Percentiles rank a stretch among this genome's conserved stretches.
These are phyloP conservation scores for Naganishia antarctica DNA, from an alignment of 768 basidiomycete genomes.

Conservation along the genomic window DNA sequence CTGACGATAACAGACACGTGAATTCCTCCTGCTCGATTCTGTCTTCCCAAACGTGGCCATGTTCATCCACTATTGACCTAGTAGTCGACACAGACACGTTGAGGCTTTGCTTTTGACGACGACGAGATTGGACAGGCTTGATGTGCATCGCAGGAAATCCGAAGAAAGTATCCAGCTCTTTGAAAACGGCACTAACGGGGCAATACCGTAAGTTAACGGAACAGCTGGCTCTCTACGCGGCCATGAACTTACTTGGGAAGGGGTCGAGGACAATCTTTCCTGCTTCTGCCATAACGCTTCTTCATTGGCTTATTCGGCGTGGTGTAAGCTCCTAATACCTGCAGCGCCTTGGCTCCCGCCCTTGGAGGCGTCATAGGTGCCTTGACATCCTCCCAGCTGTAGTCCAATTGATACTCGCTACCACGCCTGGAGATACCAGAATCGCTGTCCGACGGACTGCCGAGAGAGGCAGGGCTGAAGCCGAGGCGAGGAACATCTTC, in stretches of 20 bases:
- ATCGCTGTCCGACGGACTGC: constrained; percentile 11
- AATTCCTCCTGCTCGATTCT: not conserved
- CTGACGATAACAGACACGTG: not conserved
- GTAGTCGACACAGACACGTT: not conserved
- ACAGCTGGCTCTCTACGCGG: too few relatives aligned
- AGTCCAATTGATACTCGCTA: not conserved
- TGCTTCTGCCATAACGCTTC: not conserved
- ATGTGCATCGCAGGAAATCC: not conserved
- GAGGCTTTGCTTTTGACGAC: not conserved
- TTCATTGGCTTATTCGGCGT: not conserved
- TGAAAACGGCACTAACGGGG: not conserved
- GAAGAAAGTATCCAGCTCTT: constrained; percentile 13
- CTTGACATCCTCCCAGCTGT: not conserved
- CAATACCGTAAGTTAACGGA: not conserved
- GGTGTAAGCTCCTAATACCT: constrained; percentile 13
- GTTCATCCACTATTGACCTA: not conserved
- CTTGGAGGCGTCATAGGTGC: constrained; percentile 23
- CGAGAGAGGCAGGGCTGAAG: constrained; percentile 3
- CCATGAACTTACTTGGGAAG: constrained; percentile 7
- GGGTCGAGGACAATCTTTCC: constrained; percentile 8
- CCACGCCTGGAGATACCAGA: not conserved
- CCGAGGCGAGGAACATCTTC: not conserved
- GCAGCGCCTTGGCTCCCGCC: constrained; percentile 24
- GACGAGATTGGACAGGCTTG: not conserved
- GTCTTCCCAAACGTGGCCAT: not conserved